These are phyloP conservation scores for Tetradesmus lagerheimii DNA, from an alignment of 139 green algal species.

Conservation along the genomic window DNA sequence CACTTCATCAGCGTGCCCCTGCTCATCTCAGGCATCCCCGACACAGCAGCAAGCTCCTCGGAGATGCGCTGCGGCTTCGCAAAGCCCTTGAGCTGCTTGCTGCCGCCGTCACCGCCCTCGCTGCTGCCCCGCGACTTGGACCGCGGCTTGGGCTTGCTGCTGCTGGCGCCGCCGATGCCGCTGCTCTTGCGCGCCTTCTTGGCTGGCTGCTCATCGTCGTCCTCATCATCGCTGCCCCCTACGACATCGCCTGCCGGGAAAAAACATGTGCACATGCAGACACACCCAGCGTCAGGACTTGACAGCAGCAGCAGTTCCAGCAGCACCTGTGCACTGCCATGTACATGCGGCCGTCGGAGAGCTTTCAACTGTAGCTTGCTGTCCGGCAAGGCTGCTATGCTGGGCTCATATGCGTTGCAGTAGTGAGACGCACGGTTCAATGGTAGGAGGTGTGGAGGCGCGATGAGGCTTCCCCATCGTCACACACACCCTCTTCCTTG, in stretches of 20 bases:
- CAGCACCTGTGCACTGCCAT: no score
- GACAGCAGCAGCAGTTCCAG: no score
- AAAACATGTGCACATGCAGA: neutral
- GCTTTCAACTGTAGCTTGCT: no score
- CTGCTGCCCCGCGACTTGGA: neutral
- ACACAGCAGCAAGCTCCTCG: slow-evolving; percentile 60
- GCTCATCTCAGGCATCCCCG: slow-evolving; percentile 52
- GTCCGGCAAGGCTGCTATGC: no score
- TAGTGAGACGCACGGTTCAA: no score
- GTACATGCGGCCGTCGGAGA: no score
- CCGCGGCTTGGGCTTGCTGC: neutral
- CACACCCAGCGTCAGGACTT: no score
- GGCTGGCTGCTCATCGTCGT: neutral
- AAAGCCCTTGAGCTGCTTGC: slow-evolving; percentile 57
- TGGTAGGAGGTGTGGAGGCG: no score
- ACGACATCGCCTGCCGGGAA: neutral
- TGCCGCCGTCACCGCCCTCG: slow-evolving; percentile 7
- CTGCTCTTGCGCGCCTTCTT: slow-evolving; percentile 2
- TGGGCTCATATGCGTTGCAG: no score
- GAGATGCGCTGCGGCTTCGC: slow-evolving; percentile 62
- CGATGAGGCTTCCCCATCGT: no score
- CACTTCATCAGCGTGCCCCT: slow-evolving; percentile 65
- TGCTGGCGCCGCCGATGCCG: slow-evolving; percentile 12
- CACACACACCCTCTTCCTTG: no score
- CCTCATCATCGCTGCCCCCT: neutral